A percentile compares a stretch with the other conserved stretches of the same genome.
Conservation (phyloP, 345 rosid species). For the Dimocarpus longan region DNA sequence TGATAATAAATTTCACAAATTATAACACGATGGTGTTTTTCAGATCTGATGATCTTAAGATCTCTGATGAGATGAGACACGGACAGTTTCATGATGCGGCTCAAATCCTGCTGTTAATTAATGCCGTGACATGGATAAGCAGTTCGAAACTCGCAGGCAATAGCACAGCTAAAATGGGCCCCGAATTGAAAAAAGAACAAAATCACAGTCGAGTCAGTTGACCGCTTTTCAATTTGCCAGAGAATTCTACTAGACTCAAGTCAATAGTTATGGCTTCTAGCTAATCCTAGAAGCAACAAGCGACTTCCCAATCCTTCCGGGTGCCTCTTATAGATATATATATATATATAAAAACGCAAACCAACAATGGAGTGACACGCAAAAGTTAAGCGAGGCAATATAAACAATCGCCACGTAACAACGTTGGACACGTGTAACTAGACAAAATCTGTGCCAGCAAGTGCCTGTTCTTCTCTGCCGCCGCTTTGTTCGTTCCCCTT, state of each 20-base stretch:
- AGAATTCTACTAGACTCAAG: background rate
- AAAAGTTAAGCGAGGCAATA: background rate
- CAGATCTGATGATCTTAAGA: background rate
- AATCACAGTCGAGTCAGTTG: background rate
- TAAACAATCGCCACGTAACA: slow-evolving; percentile 32
- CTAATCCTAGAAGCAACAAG: slow-evolving; percentile 5
- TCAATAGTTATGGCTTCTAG: background rate
- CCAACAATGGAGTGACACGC: slow-evolving; percentile 10
- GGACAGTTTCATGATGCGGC: no score
- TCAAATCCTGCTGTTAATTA: background rate
- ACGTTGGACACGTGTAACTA: slow-evolving; percentile 15
- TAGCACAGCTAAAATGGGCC: background rate
- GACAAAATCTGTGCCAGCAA: background rate
- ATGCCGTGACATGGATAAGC: no score
- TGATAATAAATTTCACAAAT: background rate
- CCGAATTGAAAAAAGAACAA: background rate
- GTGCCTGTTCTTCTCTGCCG: background rate
- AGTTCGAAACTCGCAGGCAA: no score
- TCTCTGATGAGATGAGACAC: no score
- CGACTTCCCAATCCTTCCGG: slow-evolving; percentile 19
- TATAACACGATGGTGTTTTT: background rate
- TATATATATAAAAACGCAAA: background rate
- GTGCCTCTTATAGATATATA: background rate
- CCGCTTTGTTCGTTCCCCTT: background rate
- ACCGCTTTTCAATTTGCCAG: background rate